Base-by-base conservation (phyloP, 768 basidiomycete genomes). In the Lactifluus volemus region DNA sequence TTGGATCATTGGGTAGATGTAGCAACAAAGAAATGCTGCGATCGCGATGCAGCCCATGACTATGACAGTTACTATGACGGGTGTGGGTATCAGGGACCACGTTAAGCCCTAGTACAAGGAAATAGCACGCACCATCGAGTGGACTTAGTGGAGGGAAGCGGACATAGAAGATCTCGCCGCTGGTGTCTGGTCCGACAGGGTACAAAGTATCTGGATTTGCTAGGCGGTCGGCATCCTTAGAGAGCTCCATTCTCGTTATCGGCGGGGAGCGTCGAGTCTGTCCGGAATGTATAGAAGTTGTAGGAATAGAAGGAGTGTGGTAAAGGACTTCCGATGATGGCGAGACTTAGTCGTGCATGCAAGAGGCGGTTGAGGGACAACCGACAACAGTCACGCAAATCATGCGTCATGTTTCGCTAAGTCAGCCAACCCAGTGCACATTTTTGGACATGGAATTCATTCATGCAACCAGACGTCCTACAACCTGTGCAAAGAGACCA, bases 381-480 rank as follows among this genome's bases (percentile, higher is more conserved):
- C 30, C 11, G 30, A 41, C 5, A 11, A 5, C 14, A 17, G 41
- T 34, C 36, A 25, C n/a, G 45, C 15, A n/a, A 14, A 51, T 50
- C 38, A 19, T 19, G 25, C 12, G 6, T 50, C 17, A 12, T 25
- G 25, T 25, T 25, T 45, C 4, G n/a, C 29, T 6, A 15, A 36
- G 61, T 63, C 61, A 63, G 61, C 61, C 60, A 58, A 58, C 52
- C 29, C 41, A 48, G 30, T 49, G 36, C 45, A 58, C 30, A 41
- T 12, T 29, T 61, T 44, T 61, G 42, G 62, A 47, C 42, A 58
- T 54, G 56, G 61, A 55, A 58, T 63, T 58, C 64, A 63, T 63
- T 58, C 34, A 34, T 53, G 42, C 44, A 42, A 42, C 55, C 42
- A 49, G 49, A 55, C 55, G 54, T 57, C 55, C 54, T 48, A 63